These are phyloP conservation scores for Helminthosporium solani DNA, from an alignment of 2,329 filamentous ascomycete genomes.

Conservation along the genomic window DNA sequence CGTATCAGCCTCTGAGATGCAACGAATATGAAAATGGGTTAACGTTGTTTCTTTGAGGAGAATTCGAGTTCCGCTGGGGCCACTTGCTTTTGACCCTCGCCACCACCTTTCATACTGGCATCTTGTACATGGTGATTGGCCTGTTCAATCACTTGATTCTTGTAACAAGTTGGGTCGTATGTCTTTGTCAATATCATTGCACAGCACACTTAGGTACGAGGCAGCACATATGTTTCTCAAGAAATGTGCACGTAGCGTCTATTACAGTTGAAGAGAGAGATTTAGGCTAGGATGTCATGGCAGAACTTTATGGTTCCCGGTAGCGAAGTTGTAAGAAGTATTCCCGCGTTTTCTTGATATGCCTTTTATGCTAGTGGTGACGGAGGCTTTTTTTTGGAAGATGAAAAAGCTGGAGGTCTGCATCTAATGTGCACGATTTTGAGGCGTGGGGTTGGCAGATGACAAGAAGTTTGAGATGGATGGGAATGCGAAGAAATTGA, in stretches of 20 bases:
- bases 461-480: background rate
- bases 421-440: conserved; percentile 20
- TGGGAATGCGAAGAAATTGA: background rate
- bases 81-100: background rate
- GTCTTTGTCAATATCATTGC: conserved; percentile 1
- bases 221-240: conserved; percentile 19
- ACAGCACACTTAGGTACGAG: conserved; percentile 19
- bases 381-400: conserved; percentile 13
- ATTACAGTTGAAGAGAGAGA: conserved; percentile 10
- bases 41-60: conserved; percentile 2
- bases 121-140: background rate
- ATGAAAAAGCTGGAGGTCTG: conserved; percentile 3
- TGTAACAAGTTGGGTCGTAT: background rate
- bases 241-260: conserved; percentile 15
- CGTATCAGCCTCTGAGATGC: conserved; percentile 1
- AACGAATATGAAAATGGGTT: background rate
- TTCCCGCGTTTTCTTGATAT: conserved; percentile 14
- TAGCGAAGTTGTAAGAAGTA: conserved; percentile 18
- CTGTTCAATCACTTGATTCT: background rate
- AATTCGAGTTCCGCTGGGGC: background rate
- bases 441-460: conserved; percentile 3
- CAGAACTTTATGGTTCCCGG: conserved; percentile 20
- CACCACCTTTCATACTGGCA: background rate
- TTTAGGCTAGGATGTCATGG: conserved; percentile 14
- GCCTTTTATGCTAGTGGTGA: conserved; percentile 15